phyloP scores from a whole-genome alignment of 2,329 filamentous ascomycete species.

The Atkinsonella hypoxylon region DNA sequence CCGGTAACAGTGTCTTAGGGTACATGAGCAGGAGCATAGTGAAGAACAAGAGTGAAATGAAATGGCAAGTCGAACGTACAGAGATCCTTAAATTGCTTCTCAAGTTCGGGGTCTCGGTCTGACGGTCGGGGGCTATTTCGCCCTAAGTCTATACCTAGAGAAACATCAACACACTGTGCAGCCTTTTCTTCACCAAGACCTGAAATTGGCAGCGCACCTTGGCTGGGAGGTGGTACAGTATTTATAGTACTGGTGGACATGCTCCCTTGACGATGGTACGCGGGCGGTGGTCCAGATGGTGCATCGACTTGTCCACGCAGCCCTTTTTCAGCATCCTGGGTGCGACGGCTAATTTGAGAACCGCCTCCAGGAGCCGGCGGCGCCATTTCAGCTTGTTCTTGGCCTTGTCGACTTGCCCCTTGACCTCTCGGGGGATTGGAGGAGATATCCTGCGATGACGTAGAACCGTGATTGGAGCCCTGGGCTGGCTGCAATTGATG shows the following conservation, averaged over 20 bases:
- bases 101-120: conserved; percentile 33
- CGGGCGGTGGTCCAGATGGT: conserved; percentile 34
- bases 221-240: conserved; percentile 26
- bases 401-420: conserved; percentile 8
- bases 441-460: conserved; percentile 22
- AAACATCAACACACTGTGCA: conserved; percentile 30
- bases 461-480: conserved; percentile 24
- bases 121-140: conserved; percentile 46
- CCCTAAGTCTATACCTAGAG: conserved; percentile 30
- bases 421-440: neutral
- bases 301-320: conserved; percentile 31
- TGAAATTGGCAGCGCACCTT: conserved; percentile 17
- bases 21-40: neutral
- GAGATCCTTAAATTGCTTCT: conserved; percentile 46
- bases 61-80: conserved; percentile 26
- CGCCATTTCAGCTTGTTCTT: conserved; percentile 32
- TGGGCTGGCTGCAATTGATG: conserved; percentile 33
- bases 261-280: conserved; percentile 42
- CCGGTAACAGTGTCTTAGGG: no score
- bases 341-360: conserved; percentile 31
- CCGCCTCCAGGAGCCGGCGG: conserved; percentile 28
- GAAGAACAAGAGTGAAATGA: neutral
- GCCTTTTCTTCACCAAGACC: conserved; percentile 29
- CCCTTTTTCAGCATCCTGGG: conserved; percentile 36
- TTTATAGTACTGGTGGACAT: conserved; percentile 30